These are phyloP conservation scores for Trichoderma koningii DNA, from an alignment of 2,329 filamentous ascomycete genomes.

Conservation along the genomic window DNA sequence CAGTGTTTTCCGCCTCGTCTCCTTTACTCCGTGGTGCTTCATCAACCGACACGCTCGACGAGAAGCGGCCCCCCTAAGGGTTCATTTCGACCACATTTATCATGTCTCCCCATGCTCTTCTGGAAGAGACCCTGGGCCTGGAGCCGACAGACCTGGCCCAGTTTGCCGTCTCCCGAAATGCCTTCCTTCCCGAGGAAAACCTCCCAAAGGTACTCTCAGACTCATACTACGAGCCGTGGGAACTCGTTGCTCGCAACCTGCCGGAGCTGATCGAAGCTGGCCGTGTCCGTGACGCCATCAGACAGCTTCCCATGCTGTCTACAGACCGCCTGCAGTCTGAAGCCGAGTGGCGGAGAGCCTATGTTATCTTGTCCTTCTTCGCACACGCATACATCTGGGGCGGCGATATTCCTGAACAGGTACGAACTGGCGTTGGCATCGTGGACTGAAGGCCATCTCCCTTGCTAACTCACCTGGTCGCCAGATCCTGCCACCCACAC, in stretches of 20 bases:
- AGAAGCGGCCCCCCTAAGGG: no score
- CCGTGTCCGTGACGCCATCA: constrained; percentile 63
- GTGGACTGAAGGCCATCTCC: not conserved
- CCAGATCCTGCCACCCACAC: constrained; percentile 68
- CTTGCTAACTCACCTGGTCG: not conserved
- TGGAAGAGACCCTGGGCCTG: constrained; percentile 28
- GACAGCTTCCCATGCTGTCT: constrained; percentile 68
- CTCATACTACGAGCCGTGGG: constrained; percentile 79
- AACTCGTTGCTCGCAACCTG: constrained; percentile 67
- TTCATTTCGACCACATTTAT: constrained; percentile 3
- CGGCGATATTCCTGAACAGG: constrained; percentile 71
- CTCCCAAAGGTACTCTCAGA: constrained; percentile 67
- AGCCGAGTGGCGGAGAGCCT: constrained; percentile 79
- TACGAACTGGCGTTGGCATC: constrained; percentile 38
- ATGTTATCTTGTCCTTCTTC: constrained; percentile 75
- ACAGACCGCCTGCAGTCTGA: constrained; percentile 64
- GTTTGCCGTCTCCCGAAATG: constrained; percentile 56
- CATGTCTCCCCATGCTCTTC: constrained; percentile 50
- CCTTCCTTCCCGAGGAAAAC: constrained; percentile 74
- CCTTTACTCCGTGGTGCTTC: no score
- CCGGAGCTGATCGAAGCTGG: constrained; percentile 66
- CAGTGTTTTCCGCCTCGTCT: no score
- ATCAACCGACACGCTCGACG: no score
- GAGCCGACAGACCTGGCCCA: constrained; percentile 38
- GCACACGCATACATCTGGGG: constrained; percentile 91